A percentile compares a stretch with the other conserved stretches of the same genome.
Conservation (phyloP, 202 grass and related monocot species). For the Bolboschoenoplectus hybrid region DNA sequence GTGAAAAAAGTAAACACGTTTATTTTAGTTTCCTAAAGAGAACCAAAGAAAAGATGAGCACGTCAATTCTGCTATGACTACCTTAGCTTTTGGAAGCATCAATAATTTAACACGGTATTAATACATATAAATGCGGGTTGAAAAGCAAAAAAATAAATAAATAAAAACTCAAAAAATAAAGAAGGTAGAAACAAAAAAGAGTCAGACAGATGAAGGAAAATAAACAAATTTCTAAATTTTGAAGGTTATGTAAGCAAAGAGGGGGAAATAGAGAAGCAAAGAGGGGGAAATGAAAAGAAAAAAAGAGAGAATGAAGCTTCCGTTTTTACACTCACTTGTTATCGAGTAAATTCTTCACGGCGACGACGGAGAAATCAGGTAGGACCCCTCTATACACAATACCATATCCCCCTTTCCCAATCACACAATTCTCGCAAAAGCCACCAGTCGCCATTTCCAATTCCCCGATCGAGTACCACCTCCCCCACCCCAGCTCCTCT, state of each 20-base stretch:
- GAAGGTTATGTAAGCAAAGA: not conserved
- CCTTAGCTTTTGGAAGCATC: not conserved
- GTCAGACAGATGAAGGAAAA: not conserved
- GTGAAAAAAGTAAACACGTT: slow-evolving; percentile 9
- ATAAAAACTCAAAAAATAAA: not conserved
- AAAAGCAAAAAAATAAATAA: not conserved
- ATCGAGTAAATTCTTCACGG: slow-evolving; percentile 87
- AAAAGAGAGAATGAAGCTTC: not conserved
- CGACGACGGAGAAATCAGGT: slow-evolving; percentile 68
- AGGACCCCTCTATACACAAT: slow-evolving; percentile 89
- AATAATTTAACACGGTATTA: not conserved
- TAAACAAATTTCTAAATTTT: not conserved
- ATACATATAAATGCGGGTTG: not conserved
- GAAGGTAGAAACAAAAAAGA: not conserved
- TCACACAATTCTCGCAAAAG: slow-evolving; percentile 58
- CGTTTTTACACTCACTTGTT: slow-evolving; percentile 70
- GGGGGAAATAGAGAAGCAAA: not conserved
- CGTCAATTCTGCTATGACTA: not conserved
- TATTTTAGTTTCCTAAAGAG: slow-evolving; percentile 2
- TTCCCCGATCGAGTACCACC: slow-evolving; percentile 83
- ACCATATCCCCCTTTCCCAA: slow-evolving; percentile 87
- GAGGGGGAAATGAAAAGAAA: not conserved
- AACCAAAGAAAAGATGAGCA: slow-evolving; percentile 11
- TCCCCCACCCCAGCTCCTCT: slow-evolving; percentile 85
- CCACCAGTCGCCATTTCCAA: slow-evolving; percentile 69